Evolutionary conservation across 2,329 filamentous ascomycete genomes (phyloP).

Genomic region (Colletotrichum siamense): DNA sequence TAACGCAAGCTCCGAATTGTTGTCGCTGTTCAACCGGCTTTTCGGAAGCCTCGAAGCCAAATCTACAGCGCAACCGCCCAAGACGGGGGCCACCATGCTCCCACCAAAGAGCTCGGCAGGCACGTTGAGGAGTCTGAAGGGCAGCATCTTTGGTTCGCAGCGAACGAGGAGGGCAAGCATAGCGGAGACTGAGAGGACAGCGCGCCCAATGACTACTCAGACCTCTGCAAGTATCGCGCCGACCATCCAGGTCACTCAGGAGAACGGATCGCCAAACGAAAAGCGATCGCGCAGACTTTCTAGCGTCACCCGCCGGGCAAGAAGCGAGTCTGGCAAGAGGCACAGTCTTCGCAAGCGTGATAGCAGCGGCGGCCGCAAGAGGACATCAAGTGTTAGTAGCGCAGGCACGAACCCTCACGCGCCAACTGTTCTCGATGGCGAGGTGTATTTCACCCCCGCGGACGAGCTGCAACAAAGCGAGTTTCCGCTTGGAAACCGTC

Average conservation of each 20-base stretch:
- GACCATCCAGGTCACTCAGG: conserved; percentile 78
- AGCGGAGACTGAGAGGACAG: conserved; percentile 40
- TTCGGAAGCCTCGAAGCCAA: conserved; percentile 67
- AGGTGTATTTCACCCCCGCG: conserved; percentile 55
- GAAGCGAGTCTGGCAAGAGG: conserved; percentile 54
- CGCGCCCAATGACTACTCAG: conserved; percentile 45
- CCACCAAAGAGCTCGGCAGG: conserved; percentile 72
- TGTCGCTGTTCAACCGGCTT: conserved; percentile 80
- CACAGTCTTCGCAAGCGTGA: conserved; percentile 60
- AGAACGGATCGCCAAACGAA: conserved; percentile 53
- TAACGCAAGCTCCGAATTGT: conserved; percentile 84
- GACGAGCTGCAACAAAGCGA: conserved; percentile 47
- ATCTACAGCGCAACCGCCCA: conserved; percentile 44
- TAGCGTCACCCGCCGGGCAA: conserved; percentile 37
- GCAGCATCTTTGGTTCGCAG: conserved; percentile 77
- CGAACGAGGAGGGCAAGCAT: conserved; percentile 46
- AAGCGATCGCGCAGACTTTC: conserved; percentile 38
- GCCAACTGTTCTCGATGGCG: conserved; percentile 53
- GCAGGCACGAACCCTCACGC: conserved; percentile 40
- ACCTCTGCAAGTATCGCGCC: conserved; percentile 58
- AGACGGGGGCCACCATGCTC: conserved; percentile 49
- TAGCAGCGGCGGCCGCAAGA: conserved; percentile 52
- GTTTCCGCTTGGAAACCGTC: conserved; percentile 47
- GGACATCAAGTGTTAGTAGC: conserved; percentile 44
- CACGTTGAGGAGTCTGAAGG: conserved; percentile 71